Evolutionary conservation across 495 filamentous ascomycete species (phyloP).

Genomic region (Annulohypoxylon nitens): DNA sequence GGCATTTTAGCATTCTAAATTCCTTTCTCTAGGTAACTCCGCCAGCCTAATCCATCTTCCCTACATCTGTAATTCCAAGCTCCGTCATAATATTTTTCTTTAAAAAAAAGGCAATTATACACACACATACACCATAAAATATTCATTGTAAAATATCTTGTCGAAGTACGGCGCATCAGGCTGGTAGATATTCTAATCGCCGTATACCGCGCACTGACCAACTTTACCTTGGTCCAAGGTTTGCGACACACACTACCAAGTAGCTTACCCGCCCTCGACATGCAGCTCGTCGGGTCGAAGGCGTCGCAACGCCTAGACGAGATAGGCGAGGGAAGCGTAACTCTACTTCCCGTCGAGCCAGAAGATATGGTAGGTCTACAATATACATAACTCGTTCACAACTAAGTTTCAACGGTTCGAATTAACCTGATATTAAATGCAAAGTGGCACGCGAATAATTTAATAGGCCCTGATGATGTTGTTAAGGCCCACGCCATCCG

Average conservation of each 20-base stretch:
- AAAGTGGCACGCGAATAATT: constrained; percentile 97
- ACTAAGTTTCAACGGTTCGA: background rate
- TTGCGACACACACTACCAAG: constrained; percentile 1
- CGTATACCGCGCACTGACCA: background rate
- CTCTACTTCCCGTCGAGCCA: constrained; percentile 87
- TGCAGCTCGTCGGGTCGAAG: constrained; percentile 54
- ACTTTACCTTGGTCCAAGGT: background rate
- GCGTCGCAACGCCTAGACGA: constrained; percentile 70
- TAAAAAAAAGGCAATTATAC: background rate
- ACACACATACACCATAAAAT: background rate
- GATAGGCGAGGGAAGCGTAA: constrained; percentile 82
- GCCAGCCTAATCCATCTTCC: background rate
- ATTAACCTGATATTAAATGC: constrained; percentile 16
- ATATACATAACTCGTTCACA: background rate
- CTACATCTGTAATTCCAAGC: background rate
- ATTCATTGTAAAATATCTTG: background rate
- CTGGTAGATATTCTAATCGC: background rate
- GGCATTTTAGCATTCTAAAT: constrained; percentile 10
- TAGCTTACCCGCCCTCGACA: constrained; percentile 7
- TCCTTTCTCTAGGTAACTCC: background rate
- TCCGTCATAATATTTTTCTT: background rate
- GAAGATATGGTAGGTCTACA: constrained; percentile 86
- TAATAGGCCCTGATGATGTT: constrained; percentile 83
- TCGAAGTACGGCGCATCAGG: background rate
- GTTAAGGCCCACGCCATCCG: constrained; percentile 87